Evolutionary conservation across 2,329 filamentous ascomycete species (phyloP), one percentile per base, ranked within the genome.

Genomic region (Thielaviopsis populi): DNA sequence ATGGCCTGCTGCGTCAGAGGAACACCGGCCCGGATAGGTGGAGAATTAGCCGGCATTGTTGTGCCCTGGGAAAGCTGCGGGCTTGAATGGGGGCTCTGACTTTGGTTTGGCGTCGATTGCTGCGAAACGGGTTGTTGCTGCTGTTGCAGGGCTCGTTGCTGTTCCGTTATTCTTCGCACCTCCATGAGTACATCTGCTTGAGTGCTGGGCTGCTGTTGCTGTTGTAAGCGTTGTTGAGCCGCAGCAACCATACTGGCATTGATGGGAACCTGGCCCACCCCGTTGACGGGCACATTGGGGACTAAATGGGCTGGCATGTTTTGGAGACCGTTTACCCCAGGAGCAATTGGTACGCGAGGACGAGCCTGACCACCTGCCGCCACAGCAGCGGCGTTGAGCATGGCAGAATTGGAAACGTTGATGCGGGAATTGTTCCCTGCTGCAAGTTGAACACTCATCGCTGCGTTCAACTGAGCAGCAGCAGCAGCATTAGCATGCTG

Each of bases 221-320:
- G 79, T 74, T 87, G 78, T 68, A 75, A 68, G 59, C 66, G 65
- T 40, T 67, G 66, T 60, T 63, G 68, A 43, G 74, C 75, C 67
- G 76, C 77, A 10, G 56, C 64, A 7, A 46, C 37, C 10, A 58
- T 64, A 41, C 13, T 53, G 17, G 79, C 78, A 69, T 87, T 85
- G 76, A 89, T 80, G 68, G 87, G 87, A 27, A 86, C 84, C 71
- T 88, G 86, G 43, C 85, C 83, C 27, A 88, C 78, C 56, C 81
- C 81, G 66, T 83, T 83, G 76, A 88, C 80, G 65, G 76, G 78
- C 54, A 77, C 80, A 67, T 74, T 80, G 63, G 75, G 78, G 67
- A 72, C 73, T 73, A 80, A 77, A 70, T 78, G 82, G n/a, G 75
- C 73, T 53, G 75, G 74, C 8, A 78, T 73, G 8, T 72, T 75